Conservation (phyloP, 495 filamentous ascomycete genomes). For the Xeromyces bisporus region DNA sequence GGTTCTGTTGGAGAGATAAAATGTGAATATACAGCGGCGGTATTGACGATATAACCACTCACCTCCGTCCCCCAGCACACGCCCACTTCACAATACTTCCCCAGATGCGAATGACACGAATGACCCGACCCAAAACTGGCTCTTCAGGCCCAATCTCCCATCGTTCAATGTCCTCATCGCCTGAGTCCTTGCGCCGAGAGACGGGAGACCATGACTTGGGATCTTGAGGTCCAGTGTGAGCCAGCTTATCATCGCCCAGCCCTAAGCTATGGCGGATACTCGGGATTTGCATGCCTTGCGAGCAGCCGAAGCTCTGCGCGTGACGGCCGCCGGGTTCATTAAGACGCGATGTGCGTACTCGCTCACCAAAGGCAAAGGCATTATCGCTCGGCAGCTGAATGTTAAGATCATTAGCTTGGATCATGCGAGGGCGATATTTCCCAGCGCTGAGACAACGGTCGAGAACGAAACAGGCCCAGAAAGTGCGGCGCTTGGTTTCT, state of each 20-base stretch:
- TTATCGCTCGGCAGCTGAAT: slow-evolving; percentile 34
- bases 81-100: slow-evolving; percentile 63
- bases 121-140: slow-evolving; percentile 56
- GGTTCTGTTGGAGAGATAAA: slow-evolving; percentile 7
- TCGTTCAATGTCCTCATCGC: slow-evolving; percentile 45
- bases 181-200: slow-evolving; percentile 45
- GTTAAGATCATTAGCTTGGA: slow-evolving; percentile 45
- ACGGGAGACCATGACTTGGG: slow-evolving; percentile 27
- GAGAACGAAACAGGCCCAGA: slow-evolving; percentile 74
- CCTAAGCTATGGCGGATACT: slow-evolving; percentile 30
- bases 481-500: slow-evolving; percentile 65
- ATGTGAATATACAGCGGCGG: no score
- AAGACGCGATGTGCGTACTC: slow-evolving; percentile 28
- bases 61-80: slow-evolving; percentile 52
- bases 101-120: slow-evolving; percentile 65
- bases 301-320: slow-evolving; percentile 26
- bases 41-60: background rate
- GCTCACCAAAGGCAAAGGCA: slow-evolving; percentile 32
- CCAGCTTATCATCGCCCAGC: slow-evolving; percentile 23
- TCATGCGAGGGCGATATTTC: slow-evolving; percentile 53
- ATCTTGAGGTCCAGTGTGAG: slow-evolving; percentile 18
- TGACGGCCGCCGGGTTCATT: slow-evolving; percentile 22
- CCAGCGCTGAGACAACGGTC: slow-evolving; percentile 67
- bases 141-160: slow-evolving; percentile 45
- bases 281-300: slow-evolving; percentile 28